phyloP scores from a whole-genome alignment of 2,329 filamentous ascomycete species.

The Cercospora brassicicola region DNA sequence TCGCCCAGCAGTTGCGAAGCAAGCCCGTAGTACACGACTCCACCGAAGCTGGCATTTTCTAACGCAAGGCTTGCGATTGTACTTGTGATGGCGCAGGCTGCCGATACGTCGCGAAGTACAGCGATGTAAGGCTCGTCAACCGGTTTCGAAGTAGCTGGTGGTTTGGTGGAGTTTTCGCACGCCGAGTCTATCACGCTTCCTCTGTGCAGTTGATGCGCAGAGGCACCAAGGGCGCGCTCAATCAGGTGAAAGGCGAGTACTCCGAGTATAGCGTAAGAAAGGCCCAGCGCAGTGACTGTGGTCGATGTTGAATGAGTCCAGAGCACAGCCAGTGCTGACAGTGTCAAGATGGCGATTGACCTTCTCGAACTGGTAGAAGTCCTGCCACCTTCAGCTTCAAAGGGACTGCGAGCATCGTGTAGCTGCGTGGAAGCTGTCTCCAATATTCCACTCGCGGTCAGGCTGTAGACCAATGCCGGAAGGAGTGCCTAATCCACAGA shows the following conservation, averaged over 20 bases:
- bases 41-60: slow-evolving; percentile 33
- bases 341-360: slow-evolving; percentile 38
- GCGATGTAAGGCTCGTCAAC: slow-evolving; percentile 20
- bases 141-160: slow-evolving; percentile 12
- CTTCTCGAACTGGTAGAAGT: slow-evolving; percentile 29
- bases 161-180: slow-evolving; percentile 38
- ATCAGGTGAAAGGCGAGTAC: slow-evolving; percentile 46
- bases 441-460: slow-evolving; percentile 24
- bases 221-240: slow-evolving; percentile 35
- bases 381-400: not conserved
- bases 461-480: slow-evolving; percentile 30
- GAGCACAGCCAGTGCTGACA: slow-evolving; percentile 42
- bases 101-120: slow-evolving; percentile 35
- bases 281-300: slow-evolving; percentile 42
- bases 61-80: slow-evolving; percentile 32
- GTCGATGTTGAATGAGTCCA: slow-evolving; percentile 38
- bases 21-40: slow-evolving; percentile 30
- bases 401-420: slow-evolving; percentile 2
- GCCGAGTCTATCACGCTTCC: slow-evolving; percentile 40
- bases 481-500: slow-evolving; percentile 32
- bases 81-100: slow-evolving; percentile 30
- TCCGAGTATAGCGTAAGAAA: slow-evolving; percentile 46
- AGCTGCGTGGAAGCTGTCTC: slow-evolving; percentile 8
- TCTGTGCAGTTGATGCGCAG: slow-evolving; percentile 27
- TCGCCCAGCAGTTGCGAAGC: slow-evolving; percentile 28